A percentile compares a stretch with the other conserved stretches of the same genome.
Conservation (phyloP, 768 basidiomycete genomes). For the Amanita muscaria region DNA sequence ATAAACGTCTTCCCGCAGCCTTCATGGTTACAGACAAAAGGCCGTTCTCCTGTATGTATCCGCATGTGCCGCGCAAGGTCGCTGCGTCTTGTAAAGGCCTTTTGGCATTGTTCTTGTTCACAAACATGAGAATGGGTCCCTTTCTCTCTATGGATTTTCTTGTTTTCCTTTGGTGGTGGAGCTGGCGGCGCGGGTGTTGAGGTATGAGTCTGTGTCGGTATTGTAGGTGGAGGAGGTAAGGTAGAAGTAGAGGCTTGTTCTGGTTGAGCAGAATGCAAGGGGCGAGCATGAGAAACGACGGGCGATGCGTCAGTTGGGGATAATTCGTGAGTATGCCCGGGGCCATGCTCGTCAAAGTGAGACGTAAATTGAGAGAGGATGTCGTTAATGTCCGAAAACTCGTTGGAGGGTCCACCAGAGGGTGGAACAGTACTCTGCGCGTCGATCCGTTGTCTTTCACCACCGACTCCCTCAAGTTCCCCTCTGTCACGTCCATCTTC, state of each 20-base stretch:
- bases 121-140: slow-evolving; percentile 50
- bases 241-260: slow-evolving; percentile 15
- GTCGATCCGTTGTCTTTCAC: slow-evolving; percentile 20
- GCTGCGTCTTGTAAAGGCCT: slow-evolving; percentile 76
- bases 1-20: slow-evolving; percentile 89
- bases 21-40: slow-evolving; percentile 62
- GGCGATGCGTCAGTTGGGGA: slow-evolving; percentile 41
- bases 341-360: slow-evolving; percentile 42
- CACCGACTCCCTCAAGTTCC: slow-evolving; percentile 21
- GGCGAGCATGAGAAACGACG: slow-evolving; percentile 36
- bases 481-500: slow-evolving; percentile 39
- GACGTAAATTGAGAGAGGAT: slow-evolving; percentile 67
- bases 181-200: slow-evolving; percentile 11
- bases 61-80: slow-evolving; percentile 80
- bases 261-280: slow-evolving; percentile 19
- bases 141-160: slow-evolving; percentile 35
- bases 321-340: slow-evolving; percentile 35
- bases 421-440: slow-evolving; percentile 27
- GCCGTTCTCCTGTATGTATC: slow-evolving; percentile 87
- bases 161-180: slow-evolving; percentile 24
- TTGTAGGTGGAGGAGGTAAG: slow-evolving; percentile 29
- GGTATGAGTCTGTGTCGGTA: too few relatives aligned
- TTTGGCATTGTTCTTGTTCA: slow-evolving; percentile 64
- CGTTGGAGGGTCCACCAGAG: slow-evolving; percentile 38
- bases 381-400: slow-evolving; percentile 67